phyloP scores from a whole-genome alignment of 805 yeast species.

The Wickerhamomyces tratensis region DNA sequence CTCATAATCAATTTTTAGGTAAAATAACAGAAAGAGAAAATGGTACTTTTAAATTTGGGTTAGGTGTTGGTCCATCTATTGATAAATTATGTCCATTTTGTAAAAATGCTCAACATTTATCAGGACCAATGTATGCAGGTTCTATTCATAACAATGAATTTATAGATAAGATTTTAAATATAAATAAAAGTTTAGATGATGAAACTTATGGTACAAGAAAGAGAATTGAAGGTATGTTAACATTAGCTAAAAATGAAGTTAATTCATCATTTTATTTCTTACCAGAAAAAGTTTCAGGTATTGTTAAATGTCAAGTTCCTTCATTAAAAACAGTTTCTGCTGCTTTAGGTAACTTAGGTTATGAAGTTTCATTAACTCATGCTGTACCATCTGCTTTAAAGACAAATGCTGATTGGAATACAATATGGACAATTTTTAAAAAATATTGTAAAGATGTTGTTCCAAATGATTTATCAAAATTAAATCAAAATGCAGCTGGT shows the following conservation, averaged over 20 bases:
- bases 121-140: slow-evolving; percentile 97
- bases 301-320: slow-evolving; percentile 77
- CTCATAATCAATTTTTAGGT: slow-evolving; percentile 68
- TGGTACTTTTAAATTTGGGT: slow-evolving; percentile 43
- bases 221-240: slow-evolving; percentile 88
- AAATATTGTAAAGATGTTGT: slow-evolving; percentile 44
- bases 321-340: slow-evolving; percentile 62
- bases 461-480: slow-evolving; percentile 23
- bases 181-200: slow-evolving; percentile 39
- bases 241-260: slow-evolving; percentile 70
- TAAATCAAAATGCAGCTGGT: slow-evolving; percentile 47
- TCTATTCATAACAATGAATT: slow-evolving; percentile 63
- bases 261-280: slow-evolving; percentile 74
- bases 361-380: slow-evolving; percentile 77
- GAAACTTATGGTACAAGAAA: slow-evolving; percentile 67
- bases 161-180: slow-evolving; percentile 49
- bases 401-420: slow-evolving; percentile 83
- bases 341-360: slow-evolving; percentile 81
- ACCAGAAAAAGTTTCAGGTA: slow-evolving; percentile 65
- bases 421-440: slow-evolving; percentile 62
- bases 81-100: slow-evolving; percentile 62
- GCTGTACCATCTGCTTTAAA: slow-evolving; percentile 80
- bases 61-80: slow-evolving; percentile 56
- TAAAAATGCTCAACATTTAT: slow-evolving; percentile 58
- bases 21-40: slow-evolving; percentile 34